These are phyloP conservation scores for Orychophragmus violaceus DNA, from an alignment of 345 rosid genomes.

Conservation along the genomic window DNA sequence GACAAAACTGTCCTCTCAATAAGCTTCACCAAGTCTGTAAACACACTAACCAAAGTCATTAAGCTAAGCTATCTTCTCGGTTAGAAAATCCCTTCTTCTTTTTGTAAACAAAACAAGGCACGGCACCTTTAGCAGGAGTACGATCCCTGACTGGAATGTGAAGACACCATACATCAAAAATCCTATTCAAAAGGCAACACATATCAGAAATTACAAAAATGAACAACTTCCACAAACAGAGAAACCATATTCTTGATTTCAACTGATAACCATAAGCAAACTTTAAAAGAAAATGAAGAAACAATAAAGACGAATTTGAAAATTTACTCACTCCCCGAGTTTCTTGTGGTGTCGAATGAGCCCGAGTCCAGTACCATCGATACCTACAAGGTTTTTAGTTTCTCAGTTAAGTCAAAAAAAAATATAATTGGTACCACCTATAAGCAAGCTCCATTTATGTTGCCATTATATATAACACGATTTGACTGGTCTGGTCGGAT, in stretches of 20 bases:
- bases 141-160: constrained; percentile 60
- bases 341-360: constrained; percentile 51
- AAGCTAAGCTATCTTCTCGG: not conserved
- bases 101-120: not conserved
- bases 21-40: constrained; percentile 44
- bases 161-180: constrained; percentile 64
- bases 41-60: not conserved
- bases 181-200: constrained; percentile 32
- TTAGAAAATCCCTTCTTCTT: too few relatives aligned
- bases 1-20: constrained; percentile 41
- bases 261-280: not conserved
- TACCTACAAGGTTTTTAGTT: constrained; percentile 38
- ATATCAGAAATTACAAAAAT: not conserved
- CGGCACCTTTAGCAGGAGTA: constrained; percentile 45
- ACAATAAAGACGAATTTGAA: not conserved
- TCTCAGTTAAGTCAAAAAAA: not conserved
- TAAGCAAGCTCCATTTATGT: not conserved
- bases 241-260: not conserved
- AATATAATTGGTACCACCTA: not conserved
- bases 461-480: not conserved
- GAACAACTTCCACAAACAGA: not conserved
- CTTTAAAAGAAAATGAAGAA: not conserved
- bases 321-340: constrained; percentile 49
- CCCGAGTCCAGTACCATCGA: constrained; percentile 78
- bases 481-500: not conserved